These are phyloP conservation scores for Scheffersomyces segobiensis DNA, from an alignment of 1,139 yeast species.

Conservation along the genomic window DNA sequence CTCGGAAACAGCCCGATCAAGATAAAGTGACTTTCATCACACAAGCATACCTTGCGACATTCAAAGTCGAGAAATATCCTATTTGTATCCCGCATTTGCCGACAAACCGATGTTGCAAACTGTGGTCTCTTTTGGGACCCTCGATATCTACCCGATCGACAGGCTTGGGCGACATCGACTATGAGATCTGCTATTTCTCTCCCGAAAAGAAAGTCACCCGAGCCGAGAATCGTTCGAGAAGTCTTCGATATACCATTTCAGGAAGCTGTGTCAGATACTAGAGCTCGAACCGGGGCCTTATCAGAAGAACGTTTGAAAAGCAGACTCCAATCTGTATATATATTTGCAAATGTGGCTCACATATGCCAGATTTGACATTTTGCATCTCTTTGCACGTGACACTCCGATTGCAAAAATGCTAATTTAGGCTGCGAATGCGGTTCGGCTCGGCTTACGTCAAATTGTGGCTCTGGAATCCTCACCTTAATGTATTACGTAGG, in stretches of 20 bases:
- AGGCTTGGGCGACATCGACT: neutral
- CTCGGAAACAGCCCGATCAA: neutral
- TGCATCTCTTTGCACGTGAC: conserved; percentile 1
- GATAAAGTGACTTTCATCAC: too few relatives aligned
- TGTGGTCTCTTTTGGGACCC: neutral
- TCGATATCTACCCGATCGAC: neutral
- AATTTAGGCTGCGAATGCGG: conserved; percentile 1
- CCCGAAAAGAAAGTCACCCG: neutral
- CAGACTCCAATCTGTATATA: too few relatives aligned
- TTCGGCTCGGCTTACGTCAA: neutral
- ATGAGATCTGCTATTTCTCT: neutral
- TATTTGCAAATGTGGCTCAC: neutral
- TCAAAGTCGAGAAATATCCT: neutral
- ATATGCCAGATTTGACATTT: neutral
- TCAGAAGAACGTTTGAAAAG: neutral
- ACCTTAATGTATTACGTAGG: neutral
- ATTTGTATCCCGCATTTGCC: neutral
- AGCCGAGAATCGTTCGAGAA: neutral
- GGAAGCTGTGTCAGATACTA: neutral
- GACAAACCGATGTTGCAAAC: neutral
- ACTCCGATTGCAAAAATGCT: conserved; percentile 1
- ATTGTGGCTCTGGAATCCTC: conserved; percentile 2
- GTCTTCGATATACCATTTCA: neutral
- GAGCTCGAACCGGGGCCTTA: neutral
- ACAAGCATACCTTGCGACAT: neutral